Base-by-base conservation (phyloP, 768 basidiomycete genomes). In the Macrolepiota fuliginosa region DNA sequence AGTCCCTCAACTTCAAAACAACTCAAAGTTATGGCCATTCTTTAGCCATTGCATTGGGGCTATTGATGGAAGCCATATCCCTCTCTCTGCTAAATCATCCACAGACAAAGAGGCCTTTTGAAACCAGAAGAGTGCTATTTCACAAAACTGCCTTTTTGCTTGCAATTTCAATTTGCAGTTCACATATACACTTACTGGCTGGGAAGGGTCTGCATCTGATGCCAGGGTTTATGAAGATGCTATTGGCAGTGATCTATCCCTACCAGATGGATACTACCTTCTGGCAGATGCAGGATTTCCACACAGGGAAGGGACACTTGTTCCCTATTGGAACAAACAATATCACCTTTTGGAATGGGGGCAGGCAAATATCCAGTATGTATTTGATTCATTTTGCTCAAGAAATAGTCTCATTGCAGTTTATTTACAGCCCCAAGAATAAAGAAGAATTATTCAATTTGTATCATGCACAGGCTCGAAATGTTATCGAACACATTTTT, bases 371-470 rank as follows among this genome's bases (percentile, higher is more conserved):
- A 9, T 17, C n/a, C 12, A 49, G 69, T 67, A 42, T 55, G 36
- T 63, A 24, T 39, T 54, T 62, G 32, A 61, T 61, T 37, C 49
- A 55, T 52, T 64, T 37, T 53, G 27, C 51, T 32, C 54, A 36
- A 15, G 7, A 51, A 17, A n/a, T n/a, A n/a, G n/a, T n/a, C n/a
- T n/a, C n/a, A n/a, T n/a, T n/a, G n/a, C n/a, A n/a, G n/a, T n/a
- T n/a, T 46, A 5, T 7, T 58, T 13, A 19, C 62, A 76, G 75
- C 39, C 77, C 77, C 39, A 40, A 13, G 55, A 76, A 73, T 45
- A 61, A 69, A 39, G 67, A 80, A 65, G 77, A 81, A 63, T 64
- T 81, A 0, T 80, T 72, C 61, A 81, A 80, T 68, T 69, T 81
- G 2, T 67, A 71, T 22, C 77, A 81, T 69, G 69, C 77, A 9